Conservation (phyloP, 2,329 filamentous ascomycete species). For the Lanzia echinophila region DNA sequence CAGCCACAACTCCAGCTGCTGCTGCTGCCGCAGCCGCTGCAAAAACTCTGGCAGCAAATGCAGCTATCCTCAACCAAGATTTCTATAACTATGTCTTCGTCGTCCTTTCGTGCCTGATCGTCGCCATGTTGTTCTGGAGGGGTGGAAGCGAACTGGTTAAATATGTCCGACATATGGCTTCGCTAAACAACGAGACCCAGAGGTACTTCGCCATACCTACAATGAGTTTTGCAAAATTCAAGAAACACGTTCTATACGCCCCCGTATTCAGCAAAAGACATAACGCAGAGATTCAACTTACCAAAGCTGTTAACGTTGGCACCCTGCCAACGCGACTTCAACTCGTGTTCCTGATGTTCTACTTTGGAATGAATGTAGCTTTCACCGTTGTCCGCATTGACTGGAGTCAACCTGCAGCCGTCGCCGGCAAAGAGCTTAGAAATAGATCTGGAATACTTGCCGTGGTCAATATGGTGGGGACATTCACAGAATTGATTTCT, state of each 20-base stretch:
- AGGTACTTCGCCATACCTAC: constrained; percentile 65
- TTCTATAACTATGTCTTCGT: constrained; percentile 56
- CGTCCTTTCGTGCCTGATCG: constrained; percentile 57
- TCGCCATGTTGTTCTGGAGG: constrained; percentile 61
- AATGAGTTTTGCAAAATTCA: constrained; percentile 49
- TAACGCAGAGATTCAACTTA: constrained; percentile 66
- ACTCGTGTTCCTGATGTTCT: constrained; percentile 58
- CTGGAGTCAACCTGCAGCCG: constrained; percentile 42
- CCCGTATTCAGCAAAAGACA: constrained; percentile 70
- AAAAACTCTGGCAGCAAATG: constrained; percentile 15
- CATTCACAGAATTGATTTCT: background rate
- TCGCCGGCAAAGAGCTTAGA: constrained; percentile 46
- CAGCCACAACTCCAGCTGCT: background rate
- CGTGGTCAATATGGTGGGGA: constrained; percentile 64
- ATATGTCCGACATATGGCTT: constrained; percentile 67
- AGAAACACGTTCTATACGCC: constrained; percentile 61
- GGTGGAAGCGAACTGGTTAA: constrained; percentile 52
- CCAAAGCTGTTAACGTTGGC: constrained; percentile 61
- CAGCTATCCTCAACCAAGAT: constrained; percentile 39
- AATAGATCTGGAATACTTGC: constrained; percentile 65
- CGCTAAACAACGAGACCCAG: constrained; percentile 72
- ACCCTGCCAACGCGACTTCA: constrained; percentile 78
- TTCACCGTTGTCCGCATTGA: constrained; percentile 67
- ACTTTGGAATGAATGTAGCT: constrained; percentile 66
- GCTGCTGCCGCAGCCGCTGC: constrained; percentile 14